Conservation (phyloP, 2,329 filamentous ascomycete species). For the Xylariaceae sp. region DNA sequence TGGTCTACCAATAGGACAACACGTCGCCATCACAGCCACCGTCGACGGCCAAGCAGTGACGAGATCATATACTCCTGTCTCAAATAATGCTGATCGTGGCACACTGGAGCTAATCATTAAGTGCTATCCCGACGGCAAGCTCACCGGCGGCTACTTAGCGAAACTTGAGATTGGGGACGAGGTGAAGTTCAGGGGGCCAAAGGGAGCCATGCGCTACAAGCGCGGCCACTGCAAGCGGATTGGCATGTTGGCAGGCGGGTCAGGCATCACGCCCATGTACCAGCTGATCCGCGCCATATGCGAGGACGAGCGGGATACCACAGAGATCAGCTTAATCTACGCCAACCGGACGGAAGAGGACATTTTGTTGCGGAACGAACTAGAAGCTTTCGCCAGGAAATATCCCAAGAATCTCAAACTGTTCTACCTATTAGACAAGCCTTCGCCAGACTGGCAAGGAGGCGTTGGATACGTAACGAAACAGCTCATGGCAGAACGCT, state of each 20-base stretch:
- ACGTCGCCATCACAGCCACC: constrained; percentile 57
- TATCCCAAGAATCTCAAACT: constrained; percentile 62
- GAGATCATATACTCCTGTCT: constrained; percentile 61
- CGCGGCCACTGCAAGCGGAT: constrained; percentile 50
- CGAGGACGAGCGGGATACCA: constrained; percentile 63
- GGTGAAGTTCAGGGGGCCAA: constrained; percentile 60
- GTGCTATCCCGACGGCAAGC: constrained; percentile 55
- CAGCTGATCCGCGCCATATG: constrained; percentile 69
- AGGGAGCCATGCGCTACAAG: constrained; percentile 60
- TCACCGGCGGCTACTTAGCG: constrained; percentile 57
- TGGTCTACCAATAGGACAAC: constrained; percentile 63
- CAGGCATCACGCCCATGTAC: constrained; percentile 63
- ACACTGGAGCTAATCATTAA: constrained; percentile 58
- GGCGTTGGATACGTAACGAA: constrained; percentile 58
- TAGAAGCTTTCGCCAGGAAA: constrained; percentile 57
- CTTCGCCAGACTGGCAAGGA: constrained; percentile 54
- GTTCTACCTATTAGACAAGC: constrained; percentile 59
- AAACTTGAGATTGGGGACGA: constrained; percentile 54
- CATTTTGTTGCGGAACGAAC: constrained; percentile 62
- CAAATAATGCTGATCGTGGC: constrained; percentile 57
- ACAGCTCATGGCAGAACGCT: constrained; percentile 54
- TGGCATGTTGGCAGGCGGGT: constrained; percentile 61
- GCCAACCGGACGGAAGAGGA: constrained; percentile 64
- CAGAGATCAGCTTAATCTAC: constrained; percentile 62
- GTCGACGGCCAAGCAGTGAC: constrained; percentile 53